A percentile compares a stretch with the other conserved stretches of the same genome.
phyloP scores from a whole-genome alignment of 1,284 basidiomycete species.

The Sporisorium sorghi region DNA sequence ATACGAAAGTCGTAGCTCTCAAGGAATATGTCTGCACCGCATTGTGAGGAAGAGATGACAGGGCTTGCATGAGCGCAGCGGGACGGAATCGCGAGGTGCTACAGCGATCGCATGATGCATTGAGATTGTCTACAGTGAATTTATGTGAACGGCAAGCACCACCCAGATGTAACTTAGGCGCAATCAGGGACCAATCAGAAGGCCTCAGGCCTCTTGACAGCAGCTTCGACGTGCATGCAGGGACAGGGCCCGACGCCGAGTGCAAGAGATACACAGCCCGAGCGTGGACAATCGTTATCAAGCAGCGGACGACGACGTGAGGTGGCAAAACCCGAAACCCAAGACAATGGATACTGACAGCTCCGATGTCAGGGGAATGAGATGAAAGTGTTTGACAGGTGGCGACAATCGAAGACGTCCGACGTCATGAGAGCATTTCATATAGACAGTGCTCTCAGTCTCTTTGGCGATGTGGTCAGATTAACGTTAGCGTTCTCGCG shows the following conservation, averaged over 20 bases:
- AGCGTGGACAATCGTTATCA: too few species aligned
- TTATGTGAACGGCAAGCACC: too few species aligned
- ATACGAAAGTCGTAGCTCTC: too few species aligned
- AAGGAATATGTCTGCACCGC: too few species aligned
- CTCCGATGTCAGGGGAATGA: background rate
- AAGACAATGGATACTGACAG: background rate
- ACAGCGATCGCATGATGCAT: slow-evolving; percentile 8
- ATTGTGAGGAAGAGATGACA: background rate
- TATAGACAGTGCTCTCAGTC: too few species aligned
- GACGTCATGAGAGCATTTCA: background rate
- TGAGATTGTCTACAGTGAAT: too few species aligned
- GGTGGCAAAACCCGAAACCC: background rate
- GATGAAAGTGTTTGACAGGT: background rate
- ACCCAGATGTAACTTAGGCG: too few species aligned
- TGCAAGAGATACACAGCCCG: background rate
- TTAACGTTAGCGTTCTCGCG: background rate
- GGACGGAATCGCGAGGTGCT: background rate
- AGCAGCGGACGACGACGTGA: too few species aligned
- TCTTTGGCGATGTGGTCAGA: too few species aligned
- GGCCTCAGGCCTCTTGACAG: too few species aligned
- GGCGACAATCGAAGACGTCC: background rate
- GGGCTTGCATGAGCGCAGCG: background rate
- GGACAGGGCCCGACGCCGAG: background rate
- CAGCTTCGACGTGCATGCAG: too few species aligned
- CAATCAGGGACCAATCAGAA: background rate